A percentile compares a stretch with the other conserved stretches of the same genome.
These are phyloP conservation scores for Agarophyton chilense DNA, from an alignment of 23 red algal species.

Conservation along the genomic window DNA sequence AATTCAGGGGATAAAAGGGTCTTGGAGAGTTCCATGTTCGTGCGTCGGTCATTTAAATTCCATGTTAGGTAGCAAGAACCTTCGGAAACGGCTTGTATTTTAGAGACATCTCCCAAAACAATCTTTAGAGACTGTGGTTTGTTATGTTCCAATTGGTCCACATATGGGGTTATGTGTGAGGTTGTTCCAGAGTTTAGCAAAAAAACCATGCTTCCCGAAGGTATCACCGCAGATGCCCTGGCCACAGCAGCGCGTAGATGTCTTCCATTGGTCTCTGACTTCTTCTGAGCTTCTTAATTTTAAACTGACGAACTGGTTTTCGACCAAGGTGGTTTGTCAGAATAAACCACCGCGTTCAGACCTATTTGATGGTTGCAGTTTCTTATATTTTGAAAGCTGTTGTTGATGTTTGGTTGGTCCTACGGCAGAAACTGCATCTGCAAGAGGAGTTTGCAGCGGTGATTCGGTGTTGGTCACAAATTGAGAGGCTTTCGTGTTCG, in stretches of 20 bases:
- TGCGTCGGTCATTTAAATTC: neutral
- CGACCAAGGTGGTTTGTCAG: no score
- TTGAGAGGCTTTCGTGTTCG: neutral
- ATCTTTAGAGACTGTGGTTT: neutral
- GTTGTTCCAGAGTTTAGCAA: conserved; percentile 49
- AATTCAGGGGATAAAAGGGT: neutral
- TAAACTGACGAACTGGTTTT: neutral
- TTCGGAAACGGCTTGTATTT: neutral
- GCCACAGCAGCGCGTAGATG: neutral
- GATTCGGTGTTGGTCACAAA: neutral
- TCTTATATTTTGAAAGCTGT: neutral
- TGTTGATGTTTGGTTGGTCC: neutral
- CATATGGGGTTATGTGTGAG: neutral
- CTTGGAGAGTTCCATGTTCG: neutral
- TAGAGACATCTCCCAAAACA: conserved; percentile 28
- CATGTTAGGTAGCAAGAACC: neutral
- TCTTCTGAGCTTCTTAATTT: neutral
- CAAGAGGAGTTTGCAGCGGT: neutral
- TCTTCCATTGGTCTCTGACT: neutral
- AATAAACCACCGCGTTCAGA: neutral
- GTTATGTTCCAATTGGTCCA: neutral
- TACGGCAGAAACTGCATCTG: conserved; percentile 4
- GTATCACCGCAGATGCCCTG: neutral
- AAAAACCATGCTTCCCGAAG: neutral
- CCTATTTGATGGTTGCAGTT: neutral